Evolutionary conservation across 2,329 filamentous ascomycete genomes (phyloP).

Genomic region (Trichoderma simmonsii): DNA sequence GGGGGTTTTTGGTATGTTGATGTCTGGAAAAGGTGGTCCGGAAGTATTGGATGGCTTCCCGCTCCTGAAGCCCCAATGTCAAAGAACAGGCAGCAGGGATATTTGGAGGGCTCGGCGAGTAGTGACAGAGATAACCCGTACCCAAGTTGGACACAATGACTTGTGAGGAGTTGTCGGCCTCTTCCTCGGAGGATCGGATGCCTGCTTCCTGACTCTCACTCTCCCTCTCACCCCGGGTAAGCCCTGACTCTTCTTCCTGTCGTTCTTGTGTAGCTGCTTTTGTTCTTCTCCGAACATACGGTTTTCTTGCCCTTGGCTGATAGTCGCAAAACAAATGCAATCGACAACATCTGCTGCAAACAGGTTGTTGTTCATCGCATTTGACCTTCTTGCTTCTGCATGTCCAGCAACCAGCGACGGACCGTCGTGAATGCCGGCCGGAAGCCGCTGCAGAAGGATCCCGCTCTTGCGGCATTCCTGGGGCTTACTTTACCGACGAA

Average conservation of each 20-base stretch:
- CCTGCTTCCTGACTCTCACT: not conserved
- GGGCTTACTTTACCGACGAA: not conserved
- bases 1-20: not conserved
- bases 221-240: not conserved
- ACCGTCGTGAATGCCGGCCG: not conserved
- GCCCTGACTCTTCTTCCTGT: not conserved
- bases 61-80: not conserved
- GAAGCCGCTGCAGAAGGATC: not conserved
- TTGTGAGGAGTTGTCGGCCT: not conserved
- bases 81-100: not conserved
- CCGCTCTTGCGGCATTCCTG: not conserved
- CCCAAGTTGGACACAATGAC: not conserved
- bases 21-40: not conserved
- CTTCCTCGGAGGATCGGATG: not conserved
- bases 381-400: not conserved
- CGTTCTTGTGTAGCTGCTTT: not conserved
- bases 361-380: not conserved
- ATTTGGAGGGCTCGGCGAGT: not conserved
- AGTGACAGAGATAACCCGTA: not conserved
- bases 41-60: not conserved
- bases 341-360: not conserved
- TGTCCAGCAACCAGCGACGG: not conserved
- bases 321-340: not conserved
- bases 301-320: not conserved
- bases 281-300: not conserved